These are phyloP conservation scores for Sordaria brevicollis DNA, from an alignment of 495 filamentous ascomycete genomes.

Conservation along the genomic window DNA sequence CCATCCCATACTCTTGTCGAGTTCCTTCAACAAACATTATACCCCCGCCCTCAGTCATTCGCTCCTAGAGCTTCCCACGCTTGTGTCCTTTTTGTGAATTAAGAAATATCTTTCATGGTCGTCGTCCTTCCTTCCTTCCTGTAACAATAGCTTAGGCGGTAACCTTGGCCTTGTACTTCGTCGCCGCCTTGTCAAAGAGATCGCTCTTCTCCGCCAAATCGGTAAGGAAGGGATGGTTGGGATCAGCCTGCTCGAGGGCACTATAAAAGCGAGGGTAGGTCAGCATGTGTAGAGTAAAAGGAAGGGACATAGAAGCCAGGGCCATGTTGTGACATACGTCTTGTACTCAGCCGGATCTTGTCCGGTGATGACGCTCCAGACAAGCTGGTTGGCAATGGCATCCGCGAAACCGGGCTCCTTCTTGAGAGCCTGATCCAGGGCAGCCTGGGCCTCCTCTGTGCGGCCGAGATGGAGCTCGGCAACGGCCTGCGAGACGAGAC, in stretches of 20 bases:
- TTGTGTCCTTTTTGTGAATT: background rate
- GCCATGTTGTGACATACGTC: constrained; percentile 34
- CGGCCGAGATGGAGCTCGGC: constrained; percentile 87
- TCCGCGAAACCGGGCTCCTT: constrained; percentile 62
- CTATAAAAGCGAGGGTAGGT: constrained; percentile 22
- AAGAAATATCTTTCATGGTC: background rate
- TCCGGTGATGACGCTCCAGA: constrained; percentile 65
- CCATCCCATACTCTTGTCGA: background rate
- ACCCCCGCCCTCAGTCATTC: background rate
- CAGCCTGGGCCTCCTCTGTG: constrained; percentile 78
- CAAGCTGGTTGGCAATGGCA: constrained; percentile 69
- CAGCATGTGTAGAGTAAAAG: background rate
- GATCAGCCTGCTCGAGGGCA: constrained; percentile 44
- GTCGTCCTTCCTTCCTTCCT: background rate
- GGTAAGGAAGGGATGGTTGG: constrained; percentile 53
- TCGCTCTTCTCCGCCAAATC: constrained; percentile 69
- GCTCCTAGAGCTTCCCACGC: background rate
- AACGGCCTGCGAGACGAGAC: constrained; percentile 78
- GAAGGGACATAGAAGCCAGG: background rate
- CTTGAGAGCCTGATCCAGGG: constrained; percentile 66
- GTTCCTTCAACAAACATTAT: background rate
- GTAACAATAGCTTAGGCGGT: constrained; percentile 32
- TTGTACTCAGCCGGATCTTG: constrained; percentile 52
- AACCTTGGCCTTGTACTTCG: constrained; percentile 67
- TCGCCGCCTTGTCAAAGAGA: constrained; percentile 68